phyloP scores from a whole-genome alignment of 1,284 basidiomycete genomes.

The Melampsora larici-populina region DNA sequence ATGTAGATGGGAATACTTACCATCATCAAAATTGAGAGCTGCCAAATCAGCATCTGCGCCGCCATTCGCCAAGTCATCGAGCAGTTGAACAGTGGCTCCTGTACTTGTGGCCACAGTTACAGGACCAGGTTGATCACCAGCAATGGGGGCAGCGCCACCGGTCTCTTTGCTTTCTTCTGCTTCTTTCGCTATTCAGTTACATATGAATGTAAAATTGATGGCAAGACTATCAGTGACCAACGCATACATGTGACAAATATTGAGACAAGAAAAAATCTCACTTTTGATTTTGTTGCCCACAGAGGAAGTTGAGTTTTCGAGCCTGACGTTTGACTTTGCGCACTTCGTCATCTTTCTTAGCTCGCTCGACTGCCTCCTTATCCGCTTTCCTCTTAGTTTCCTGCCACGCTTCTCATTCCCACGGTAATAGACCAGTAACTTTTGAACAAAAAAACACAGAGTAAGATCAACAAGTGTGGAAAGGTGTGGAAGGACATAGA shows the following conservation, averaged over 20 bases:
- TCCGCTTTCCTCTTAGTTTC: constrained; percentile 90
- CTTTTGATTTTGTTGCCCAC: constrained; percentile 98
- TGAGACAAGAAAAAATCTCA: constrained; percentile 56
- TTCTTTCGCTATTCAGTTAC: constrained; percentile 66
- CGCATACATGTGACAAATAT: constrained; percentile 5
- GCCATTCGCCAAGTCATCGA: constrained; percentile 64
- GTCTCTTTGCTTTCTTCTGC: constrained; percentile 71
- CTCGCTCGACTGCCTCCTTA: constrained; percentile 82
- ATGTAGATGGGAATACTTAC: constrained; percentile 54
- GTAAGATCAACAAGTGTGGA: neutral
- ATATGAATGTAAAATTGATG: constrained; percentile 44
- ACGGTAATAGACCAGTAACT: constrained; percentile 93
- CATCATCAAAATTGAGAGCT: constrained; percentile 92
- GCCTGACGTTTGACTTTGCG: constrained; percentile 92
- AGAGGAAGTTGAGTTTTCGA: constrained; percentile 93
- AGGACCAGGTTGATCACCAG: constrained; percentile 51
- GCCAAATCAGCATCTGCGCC: constrained; percentile 62
- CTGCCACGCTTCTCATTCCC: constrained; percentile 89
- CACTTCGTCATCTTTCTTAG: constrained; percentile 92
- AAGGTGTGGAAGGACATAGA: neutral
- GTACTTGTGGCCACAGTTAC: constrained; percentile 49
- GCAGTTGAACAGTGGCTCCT: constrained; percentile 53
- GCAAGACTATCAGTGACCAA: no score
- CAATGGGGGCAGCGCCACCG: constrained; percentile 49
- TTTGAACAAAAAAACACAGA: neutral